Percentiles rank a stretch among this genome's conserved stretches.
Evolutionary conservation across 2,329 filamentous ascomycete genomes (phyloP).

Genomic region (Cladophialophora bantiana): DNA sequence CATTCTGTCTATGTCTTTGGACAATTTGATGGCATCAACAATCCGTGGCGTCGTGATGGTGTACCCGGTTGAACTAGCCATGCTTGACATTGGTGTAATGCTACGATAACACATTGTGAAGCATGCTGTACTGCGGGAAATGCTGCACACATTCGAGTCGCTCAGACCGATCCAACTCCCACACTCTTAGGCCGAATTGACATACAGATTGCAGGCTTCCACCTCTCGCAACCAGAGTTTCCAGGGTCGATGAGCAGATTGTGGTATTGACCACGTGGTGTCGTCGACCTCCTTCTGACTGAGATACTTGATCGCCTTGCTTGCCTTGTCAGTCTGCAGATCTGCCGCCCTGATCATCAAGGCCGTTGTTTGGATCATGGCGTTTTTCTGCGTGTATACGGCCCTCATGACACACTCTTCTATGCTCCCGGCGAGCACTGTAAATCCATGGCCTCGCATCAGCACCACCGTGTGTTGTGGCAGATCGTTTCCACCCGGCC

Average conservation of each 20-base stretch:
- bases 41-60: too few relatives aligned
- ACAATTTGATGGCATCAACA: too few relatives aligned
- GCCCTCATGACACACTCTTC: slow-evolving; percentile 52
- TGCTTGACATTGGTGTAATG: too few relatives aligned
- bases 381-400: slow-evolving; percentile 56
- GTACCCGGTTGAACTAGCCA: too few relatives aligned
- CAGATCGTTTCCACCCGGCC: not conserved
- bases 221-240: slow-evolving; percentile 32
- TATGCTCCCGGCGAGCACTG: slow-evolving; percentile 48
- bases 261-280: slow-evolving; percentile 14
- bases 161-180: too few relatives aligned
- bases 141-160: too few relatives aligned
- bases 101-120: too few relatives aligned
- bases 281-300: slow-evolving; percentile 24
- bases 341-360: not conserved
- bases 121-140: too few relatives aligned
- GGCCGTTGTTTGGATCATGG: slow-evolving; percentile 48
- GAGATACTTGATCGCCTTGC: slow-evolving; percentile 20
- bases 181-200: slow-evolving; percentile 15
- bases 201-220: slow-evolving; percentile 26
- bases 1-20: too few relatives aligned
- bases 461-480: slow-evolving; percentile 46
- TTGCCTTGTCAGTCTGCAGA: not conserved
- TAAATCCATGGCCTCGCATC: slow-evolving; percentile 57
- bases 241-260: slow-evolving; percentile 26